phyloP scores from a whole-genome alignment of 2,329 filamentous ascomycete genomes.

The Fonsecaea monophora region DNA sequence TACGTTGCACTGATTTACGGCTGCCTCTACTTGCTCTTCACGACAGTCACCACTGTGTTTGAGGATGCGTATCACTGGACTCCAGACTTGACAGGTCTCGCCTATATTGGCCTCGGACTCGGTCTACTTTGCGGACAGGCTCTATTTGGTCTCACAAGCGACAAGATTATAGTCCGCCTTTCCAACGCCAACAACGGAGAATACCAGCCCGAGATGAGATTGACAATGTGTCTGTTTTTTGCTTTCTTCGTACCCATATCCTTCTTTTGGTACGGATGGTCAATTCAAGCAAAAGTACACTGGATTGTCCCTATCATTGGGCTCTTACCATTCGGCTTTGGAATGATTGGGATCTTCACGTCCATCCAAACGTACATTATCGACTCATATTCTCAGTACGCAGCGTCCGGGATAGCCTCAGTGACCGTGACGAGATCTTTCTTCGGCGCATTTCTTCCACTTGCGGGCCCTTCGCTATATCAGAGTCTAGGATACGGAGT shows the following conservation, averaged over 20 bases:
- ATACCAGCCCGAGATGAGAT: constrained; percentile 83
- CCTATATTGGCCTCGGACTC: constrained; percentile 16
- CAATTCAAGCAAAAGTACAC: constrained; percentile 65
- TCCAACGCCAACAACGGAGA: constrained; percentile 39
- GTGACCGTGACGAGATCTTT: constrained; percentile 14
- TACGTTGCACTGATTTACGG: constrained; percentile 18
- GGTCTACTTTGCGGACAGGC: constrained; percentile 8
- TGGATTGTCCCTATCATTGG: constrained; percentile 59
- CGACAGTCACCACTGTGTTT: constrained; percentile 15
- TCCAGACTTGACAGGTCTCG: constrained; percentile 14
- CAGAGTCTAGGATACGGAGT: constrained; percentile 19
- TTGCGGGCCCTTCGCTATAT: constrained; percentile 13
- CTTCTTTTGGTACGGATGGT: constrained; percentile 89
- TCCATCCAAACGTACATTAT: constrained; percentile 89
- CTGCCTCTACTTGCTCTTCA: constrained; percentile 22
- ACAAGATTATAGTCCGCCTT: constrained; percentile 6
- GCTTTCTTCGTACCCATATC: constrained; percentile 71
- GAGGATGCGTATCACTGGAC: constrained; percentile 11
- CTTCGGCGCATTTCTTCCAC: constrained; percentile 15
- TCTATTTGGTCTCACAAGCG: constrained; percentile 15
- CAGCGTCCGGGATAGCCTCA: constrained; percentile 45
- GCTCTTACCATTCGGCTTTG: constrained; percentile 56
- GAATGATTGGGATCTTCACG: constrained; percentile 72
- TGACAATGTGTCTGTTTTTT: constrained; percentile 73
- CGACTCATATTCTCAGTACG: constrained; percentile 57